Base-by-base conservation (phyloP, 805 yeast species). In the Cyberlindnera sargentensis region DNA sequence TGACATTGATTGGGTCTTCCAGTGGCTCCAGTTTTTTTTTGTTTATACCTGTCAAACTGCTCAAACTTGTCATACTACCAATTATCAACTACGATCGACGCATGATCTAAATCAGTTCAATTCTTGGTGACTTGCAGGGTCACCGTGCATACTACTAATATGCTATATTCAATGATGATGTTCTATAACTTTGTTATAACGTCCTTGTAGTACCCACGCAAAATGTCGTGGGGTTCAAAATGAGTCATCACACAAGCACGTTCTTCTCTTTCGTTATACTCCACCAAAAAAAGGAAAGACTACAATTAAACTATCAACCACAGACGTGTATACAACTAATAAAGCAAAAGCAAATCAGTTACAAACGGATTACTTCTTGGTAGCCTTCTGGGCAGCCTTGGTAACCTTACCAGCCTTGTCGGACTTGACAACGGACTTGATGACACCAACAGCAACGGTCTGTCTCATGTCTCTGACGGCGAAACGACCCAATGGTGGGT, bases 401-500 rank as follows among this genome's bases (percentile, higher is more conserved):
- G 95, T 86, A 65, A 86, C 93, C 89, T 87, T 86, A 75, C 88
- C 90, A 66, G 88, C 86, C 66, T 72, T 75, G 74, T 80, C 83
- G 59, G 85, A 67, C 84, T 88, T 66, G 42, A 78, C 95, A 63
- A 88, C 95, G 26, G 41, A 38, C 41, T 38, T 38, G 41, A 38
- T 56, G 88, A 73, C 84, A 89, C 89, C 91, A 89, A 90, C 97
- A 71, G 97, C 97, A 66, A 90, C 97, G 64, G 97, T 90, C 78
- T 89, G 96, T 85, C 97, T 86, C 97, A 89, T 89, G 78, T 89
- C 97, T 85, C 97, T 90, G 81, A 89, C 96, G 71, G 91, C 91
- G 78, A 90, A 82, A 84, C 98, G 88, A 80, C 95, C 93, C 73
- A 91, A 75, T 80, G 96, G 98, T 72, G 95, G 96, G 85, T 89